Conservation (phyloP, 2,329 filamentous ascomycete species). For the Colletotrichum salicis region DNA sequence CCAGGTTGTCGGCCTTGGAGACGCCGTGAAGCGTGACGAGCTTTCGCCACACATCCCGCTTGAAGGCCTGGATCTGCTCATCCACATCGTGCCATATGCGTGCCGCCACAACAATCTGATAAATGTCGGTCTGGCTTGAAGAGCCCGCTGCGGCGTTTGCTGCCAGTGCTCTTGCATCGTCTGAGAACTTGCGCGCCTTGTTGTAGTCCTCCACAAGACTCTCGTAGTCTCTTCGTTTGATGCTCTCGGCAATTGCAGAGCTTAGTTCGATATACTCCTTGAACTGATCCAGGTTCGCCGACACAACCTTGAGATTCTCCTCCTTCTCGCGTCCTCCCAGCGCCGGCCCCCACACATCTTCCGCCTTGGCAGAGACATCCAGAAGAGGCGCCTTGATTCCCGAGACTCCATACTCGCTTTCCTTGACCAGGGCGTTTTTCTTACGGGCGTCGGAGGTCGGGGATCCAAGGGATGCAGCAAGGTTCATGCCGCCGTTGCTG, state of each 20-base stretch:
- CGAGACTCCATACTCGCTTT: slow-evolving; percentile 89
- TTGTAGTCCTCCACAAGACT: slow-evolving; percentile 86
- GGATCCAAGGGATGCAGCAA: slow-evolving; percentile 48
- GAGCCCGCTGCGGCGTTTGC: slow-evolving; percentile 63
- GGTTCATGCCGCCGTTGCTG: slow-evolving; percentile 51
- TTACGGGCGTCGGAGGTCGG: slow-evolving; percentile 67
- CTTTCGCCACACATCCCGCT: slow-evolving; percentile 87
- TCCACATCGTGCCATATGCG: slow-evolving; percentile 97
- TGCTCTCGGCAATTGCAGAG: slow-evolving; percentile 80
- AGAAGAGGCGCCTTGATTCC: slow-evolving; percentile 89
- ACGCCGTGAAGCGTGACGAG: slow-evolving; percentile 75
- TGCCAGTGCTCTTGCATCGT: slow-evolving; percentile 77
- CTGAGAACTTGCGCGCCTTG: slow-evolving; percentile 82
- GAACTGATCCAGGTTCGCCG: slow-evolving; percentile 80
- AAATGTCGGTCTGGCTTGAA: slow-evolving; percentile 81
- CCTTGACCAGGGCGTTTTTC: slow-evolving; percentile 92
- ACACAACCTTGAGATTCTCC: slow-evolving; percentile 82
- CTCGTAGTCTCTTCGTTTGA: slow-evolving; percentile 92
- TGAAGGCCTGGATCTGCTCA: slow-evolving; percentile 86
- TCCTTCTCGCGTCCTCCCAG: slow-evolving; percentile 92
- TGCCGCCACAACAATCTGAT: slow-evolving; percentile 87
- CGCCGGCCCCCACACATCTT: slow-evolving; percentile 97
- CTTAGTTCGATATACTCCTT: slow-evolving; percentile 86
- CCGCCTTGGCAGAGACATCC: slow-evolving; percentile 91
- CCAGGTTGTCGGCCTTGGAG: slow-evolving; percentile 58